Base-by-base conservation (phyloP, 768 basidiomycete genomes). In the Phaeotremella fagi region DNA sequence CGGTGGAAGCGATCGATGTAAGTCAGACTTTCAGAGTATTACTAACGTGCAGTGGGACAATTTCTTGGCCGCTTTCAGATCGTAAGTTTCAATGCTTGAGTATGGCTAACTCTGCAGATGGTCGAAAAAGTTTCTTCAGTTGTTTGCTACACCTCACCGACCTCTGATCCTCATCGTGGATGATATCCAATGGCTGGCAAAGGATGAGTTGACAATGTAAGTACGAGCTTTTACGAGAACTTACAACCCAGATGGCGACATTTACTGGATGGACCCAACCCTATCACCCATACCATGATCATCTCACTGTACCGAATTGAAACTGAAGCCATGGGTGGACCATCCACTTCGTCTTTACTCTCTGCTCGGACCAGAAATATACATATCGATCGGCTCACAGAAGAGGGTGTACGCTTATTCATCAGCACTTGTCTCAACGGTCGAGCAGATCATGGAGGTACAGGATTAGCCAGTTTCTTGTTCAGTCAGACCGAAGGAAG, bases 131-230 rank as follows among this genome's bases (percentile, higher is more conserved):
- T 52, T 70, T 15, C 37, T 70, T 4, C 57, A 60, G 36, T 24
- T 67, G 4, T 70, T 70, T 45, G 64, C 65, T 0, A 56, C 57
- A 9, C 20, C 36, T 1, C 1, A 18, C 0, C 33, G 64, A 15
- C 69, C 69, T 0, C 52, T 71, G 20, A 31, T 71, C 20, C 29
- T 68, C 7, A 25, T 66, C n/a, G 36, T 71, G 15, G 66, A 68
- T 50, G 69, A 71, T 35, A 46, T 58, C 3, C 69, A 71, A 41
- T 71, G 69, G 69, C 45, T 63, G 41, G 45, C 57, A 1, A 24
- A 36, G 15, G 57, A 61, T 12, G 63, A 64, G 44, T 16, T 55
- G 6, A 28, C 31, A 3, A 31, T 36, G 46, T 48, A 20, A 27
- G 46, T 33, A n/a, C n/a, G n/a, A n/a, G n/a, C n/a, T n/a, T 18